phyloP scores from a whole-genome alignment of 768 basidiomycete species.

The Calocera viscosa region DNA sequence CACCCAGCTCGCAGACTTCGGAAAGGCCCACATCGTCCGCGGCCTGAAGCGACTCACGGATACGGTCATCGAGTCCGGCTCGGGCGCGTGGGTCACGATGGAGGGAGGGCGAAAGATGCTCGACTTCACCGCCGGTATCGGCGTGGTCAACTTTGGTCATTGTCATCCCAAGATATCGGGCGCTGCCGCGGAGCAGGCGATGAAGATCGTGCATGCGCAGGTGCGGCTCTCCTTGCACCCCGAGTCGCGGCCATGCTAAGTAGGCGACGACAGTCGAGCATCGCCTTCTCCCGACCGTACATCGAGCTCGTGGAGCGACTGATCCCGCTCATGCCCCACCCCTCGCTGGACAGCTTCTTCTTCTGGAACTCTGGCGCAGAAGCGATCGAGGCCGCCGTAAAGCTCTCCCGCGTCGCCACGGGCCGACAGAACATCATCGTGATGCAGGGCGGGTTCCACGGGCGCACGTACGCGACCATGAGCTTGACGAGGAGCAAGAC shows the following conservation, averaged over 20 bases:
- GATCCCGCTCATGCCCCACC: slow-evolving; percentile 78
- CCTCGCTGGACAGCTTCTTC: slow-evolving; percentile 88
- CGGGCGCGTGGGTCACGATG: slow-evolving; percentile 58
- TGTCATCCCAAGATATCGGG: slow-evolving; percentile 76
- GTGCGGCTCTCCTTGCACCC: slow-evolving; percentile 31
- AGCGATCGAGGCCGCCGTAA: slow-evolving; percentile 79
- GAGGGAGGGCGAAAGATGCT: slow-evolving; percentile 61
- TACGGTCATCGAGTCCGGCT: slow-evolving; percentile 25
- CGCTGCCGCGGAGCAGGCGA: slow-evolving; percentile 80
- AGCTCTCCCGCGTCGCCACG: slow-evolving; percentile 70
- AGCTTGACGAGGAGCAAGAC: slow-evolving; percentile 91
- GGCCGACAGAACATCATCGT: slow-evolving; percentile 76
- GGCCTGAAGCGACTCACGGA: slow-evolving; percentile 27
- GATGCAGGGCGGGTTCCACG: slow-evolving; percentile 91
- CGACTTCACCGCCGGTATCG: slow-evolving; percentile 82
- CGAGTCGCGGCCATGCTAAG: slow-evolving; percentile 17
- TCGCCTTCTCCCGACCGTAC: slow-evolving; percentile 77
- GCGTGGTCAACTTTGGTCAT: slow-evolving; percentile 77
- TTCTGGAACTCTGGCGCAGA: slow-evolving; percentile 96
- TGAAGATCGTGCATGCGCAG: slow-evolving; percentile 66
- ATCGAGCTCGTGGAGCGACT: slow-evolving; percentile 74
- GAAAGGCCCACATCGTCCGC: slow-evolving; percentile 26
- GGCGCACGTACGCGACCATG: slow-evolving; percentile 87
- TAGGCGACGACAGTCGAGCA: slow-evolving; percentile 52
- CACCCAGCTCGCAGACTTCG: slow-evolving; percentile 25